phyloP scores from a whole-genome alignment of 139 green algal genomes.

The Picochlorum sp. region DNA sequence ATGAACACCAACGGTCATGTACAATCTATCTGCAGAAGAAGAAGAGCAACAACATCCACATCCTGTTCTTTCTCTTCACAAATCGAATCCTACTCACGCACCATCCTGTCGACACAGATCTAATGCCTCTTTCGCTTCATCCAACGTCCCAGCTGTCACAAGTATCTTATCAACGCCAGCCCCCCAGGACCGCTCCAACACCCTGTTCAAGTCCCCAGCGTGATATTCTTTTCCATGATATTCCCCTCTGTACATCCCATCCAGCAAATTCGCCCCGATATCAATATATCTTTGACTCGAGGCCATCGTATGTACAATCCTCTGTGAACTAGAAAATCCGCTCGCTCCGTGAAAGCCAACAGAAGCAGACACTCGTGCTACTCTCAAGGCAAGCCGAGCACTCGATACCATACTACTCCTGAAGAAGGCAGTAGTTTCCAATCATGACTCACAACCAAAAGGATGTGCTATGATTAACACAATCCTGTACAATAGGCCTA shows the following conservation, averaged over 20 bases:
- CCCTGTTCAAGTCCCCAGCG: constrained; percentile 40
- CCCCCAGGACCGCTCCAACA: constrained; percentile 49
- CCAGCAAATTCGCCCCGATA: constrained; percentile 71
- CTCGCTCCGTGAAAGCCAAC: no score
- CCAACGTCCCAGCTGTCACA: constrained; percentile 57
- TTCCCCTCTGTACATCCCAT: constrained; percentile 59
- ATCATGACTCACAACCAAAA: no score
- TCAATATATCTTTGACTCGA: constrained; percentile 23
- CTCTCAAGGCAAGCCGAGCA: no score
- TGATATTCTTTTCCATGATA: constrained; percentile 63
- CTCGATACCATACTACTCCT: no score
- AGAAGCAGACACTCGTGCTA: no score
- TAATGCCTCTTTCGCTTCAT: constrained; percentile 46
- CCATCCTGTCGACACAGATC: constrained; percentile 34
- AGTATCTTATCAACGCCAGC: constrained; percentile 59
- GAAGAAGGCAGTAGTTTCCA: no score
- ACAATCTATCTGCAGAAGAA: constrained; percentile 36
- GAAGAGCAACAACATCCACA: constrained; percentile 19
- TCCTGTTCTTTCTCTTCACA: neutral
- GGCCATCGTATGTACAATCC: no score
- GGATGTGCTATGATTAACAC: no score
- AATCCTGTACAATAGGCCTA: no score
- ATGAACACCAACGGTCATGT: constrained; percentile 76
- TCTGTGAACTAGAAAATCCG: no score
- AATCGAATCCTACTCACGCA: neutral